A percentile compares a stretch with the other conserved stretches of the same genome.
These are phyloP conservation scores for Backusella sp. DNA, from an alignment of 192 early-diverging fungal genomes.

Conservation along the genomic window DNA sequence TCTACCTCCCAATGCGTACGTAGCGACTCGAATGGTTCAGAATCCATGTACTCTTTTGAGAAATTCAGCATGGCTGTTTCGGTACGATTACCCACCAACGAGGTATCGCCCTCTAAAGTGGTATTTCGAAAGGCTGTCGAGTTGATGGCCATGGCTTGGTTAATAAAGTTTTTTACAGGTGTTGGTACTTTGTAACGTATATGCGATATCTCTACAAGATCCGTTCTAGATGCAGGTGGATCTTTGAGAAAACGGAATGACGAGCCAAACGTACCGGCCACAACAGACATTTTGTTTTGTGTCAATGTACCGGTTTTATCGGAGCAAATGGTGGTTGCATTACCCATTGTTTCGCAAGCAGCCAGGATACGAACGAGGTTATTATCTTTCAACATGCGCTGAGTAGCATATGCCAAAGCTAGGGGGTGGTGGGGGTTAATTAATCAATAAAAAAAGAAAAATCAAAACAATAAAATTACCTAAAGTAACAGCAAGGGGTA, in stretches of 20 bases:
- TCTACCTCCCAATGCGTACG: conserved; percentile 61
- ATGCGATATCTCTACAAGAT: conserved; percentile 49
- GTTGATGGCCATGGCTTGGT: conserved; percentile 82
- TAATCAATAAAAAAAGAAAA: too few relatives aligned
- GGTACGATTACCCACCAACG: conserved; percentile 89
- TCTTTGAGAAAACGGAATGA: conserved; percentile 59
- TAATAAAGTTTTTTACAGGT: conserved; percentile 47
- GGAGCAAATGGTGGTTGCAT: conserved; percentile 97
- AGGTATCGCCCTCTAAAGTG: conserved; percentile 42
- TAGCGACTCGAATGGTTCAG: conserved; percentile 57
- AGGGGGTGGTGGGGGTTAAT: too few relatives aligned
- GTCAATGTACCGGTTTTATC: conserved; percentile 99
- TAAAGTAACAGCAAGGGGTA: conserved; percentile 93
- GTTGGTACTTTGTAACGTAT: conserved; percentile 43
- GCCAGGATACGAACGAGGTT: conserved; percentile 94
- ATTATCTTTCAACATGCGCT: conserved; percentile 94
- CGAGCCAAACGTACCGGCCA: conserved; percentile 77
- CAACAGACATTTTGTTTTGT: conserved; percentile 96
- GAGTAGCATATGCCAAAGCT: conserved; percentile 92
- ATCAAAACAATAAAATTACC: conserved; percentile 13
- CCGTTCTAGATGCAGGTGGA: conserved; percentile 28
- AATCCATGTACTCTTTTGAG: conserved; percentile 60
- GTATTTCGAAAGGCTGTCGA: conserved; percentile 70
- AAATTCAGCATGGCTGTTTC: conserved; percentile 91
- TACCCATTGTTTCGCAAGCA: conserved; percentile 99